These are phyloP conservation scores for Lyophyllum shimeji DNA, from an alignment of 768 basidiomycete genomes.

Conservation along the genomic window DNA sequence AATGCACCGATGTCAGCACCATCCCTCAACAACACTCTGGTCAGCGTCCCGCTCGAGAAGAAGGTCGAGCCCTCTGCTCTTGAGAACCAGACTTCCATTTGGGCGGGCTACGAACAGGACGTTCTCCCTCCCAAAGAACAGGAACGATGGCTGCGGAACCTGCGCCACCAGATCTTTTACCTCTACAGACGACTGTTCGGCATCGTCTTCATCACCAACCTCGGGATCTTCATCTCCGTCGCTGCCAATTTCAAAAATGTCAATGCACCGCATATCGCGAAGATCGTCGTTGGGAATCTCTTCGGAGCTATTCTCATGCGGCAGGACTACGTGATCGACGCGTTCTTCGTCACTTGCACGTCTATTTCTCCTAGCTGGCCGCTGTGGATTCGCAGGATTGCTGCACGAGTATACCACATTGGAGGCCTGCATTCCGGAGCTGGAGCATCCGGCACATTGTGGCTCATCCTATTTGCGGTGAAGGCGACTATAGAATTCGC, in stretches of 20 bases:
- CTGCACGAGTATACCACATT: conserved; percentile 59
- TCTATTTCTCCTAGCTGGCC: conserved; percentile 57
- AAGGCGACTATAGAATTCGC: conserved; percentile 52
- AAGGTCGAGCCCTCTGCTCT: conserved; percentile 15
- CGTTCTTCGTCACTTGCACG: conserved; percentile 53
- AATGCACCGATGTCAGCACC: conserved; percentile 1
- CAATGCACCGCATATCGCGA: conserved; percentile 35
- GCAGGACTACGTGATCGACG: conserved; percentile 60
- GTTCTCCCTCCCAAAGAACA: conserved; percentile 51
- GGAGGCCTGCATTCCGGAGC: conserved; percentile 62
- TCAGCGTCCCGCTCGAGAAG: conserved; percentile 20
- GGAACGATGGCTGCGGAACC: conserved; percentile 44
- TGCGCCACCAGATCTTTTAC: conserved; percentile 56
- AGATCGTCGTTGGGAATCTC: conserved; percentile 45
- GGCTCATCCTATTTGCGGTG: conserved; percentile 49
- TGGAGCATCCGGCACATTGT: conserved; percentile 52
- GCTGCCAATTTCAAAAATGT: conserved; percentile 28
- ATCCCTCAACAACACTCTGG: conserved; percentile 11
- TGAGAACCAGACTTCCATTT: conserved; percentile 36
- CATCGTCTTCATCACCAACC: conserved; percentile 54
- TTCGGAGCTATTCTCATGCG: conserved; percentile 50
- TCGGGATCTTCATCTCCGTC: conserved; percentile 49
- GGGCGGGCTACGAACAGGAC: conserved; percentile 56
- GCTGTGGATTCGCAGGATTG: conserved; percentile 49
- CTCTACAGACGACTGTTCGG: conserved; percentile 63